Evolutionary conservation across 1,284 basidiomycete species (phyloP).

Genomic region (Porogramme epimiltina): DNA sequence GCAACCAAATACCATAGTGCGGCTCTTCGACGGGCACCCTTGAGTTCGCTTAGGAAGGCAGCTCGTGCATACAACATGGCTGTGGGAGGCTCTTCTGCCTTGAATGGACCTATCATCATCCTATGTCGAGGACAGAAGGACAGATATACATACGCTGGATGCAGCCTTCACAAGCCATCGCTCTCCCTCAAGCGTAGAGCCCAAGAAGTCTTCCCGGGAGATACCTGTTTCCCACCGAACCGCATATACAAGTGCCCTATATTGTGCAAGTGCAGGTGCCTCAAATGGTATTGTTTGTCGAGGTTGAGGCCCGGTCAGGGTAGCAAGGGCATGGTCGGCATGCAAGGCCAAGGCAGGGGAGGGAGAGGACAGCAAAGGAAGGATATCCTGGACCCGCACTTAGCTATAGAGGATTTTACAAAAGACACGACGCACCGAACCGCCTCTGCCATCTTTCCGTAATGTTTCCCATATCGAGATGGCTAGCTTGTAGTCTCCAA

Average conservation of each 20-base stretch:
- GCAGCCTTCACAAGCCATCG: constrained; percentile 83
- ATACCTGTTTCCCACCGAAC: constrained; percentile 77
- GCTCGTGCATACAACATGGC: constrained; percentile 77
- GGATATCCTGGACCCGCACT: constrained; percentile 55
- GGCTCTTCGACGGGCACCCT: constrained; percentile 57
- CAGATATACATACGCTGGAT: constrained; percentile 57
- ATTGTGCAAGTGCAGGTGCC: constrained; percentile 58
- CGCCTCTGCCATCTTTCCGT: constrained; percentile 78
- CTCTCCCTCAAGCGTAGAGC: constrained; percentile 65
- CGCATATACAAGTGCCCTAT: constrained; percentile 64
- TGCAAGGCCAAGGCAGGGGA: constrained; percentile 61
- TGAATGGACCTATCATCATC: constrained; percentile 30
- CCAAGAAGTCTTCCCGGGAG: constrained; percentile 55
- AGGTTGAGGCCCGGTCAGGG: constrained; percentile 20
- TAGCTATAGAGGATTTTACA: neutral
- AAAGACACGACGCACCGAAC: constrained; percentile 57
- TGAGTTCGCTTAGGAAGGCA: constrained; percentile 64
- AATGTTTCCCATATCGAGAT: constrained; percentile 84
- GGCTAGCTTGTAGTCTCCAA: constrained; percentile 90
- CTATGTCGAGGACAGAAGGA: constrained; percentile 7
- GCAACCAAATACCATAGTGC: constrained; percentile 77
- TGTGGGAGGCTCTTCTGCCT: constrained; percentile 81
- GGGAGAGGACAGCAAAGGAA: constrained; percentile 69
- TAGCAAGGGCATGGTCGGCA: constrained; percentile 57
- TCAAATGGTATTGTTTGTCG: constrained; percentile 44